phyloP scores from a whole-genome alignment of 805 yeast genomes.

The Torulaspora delbrueckii region DNA sequence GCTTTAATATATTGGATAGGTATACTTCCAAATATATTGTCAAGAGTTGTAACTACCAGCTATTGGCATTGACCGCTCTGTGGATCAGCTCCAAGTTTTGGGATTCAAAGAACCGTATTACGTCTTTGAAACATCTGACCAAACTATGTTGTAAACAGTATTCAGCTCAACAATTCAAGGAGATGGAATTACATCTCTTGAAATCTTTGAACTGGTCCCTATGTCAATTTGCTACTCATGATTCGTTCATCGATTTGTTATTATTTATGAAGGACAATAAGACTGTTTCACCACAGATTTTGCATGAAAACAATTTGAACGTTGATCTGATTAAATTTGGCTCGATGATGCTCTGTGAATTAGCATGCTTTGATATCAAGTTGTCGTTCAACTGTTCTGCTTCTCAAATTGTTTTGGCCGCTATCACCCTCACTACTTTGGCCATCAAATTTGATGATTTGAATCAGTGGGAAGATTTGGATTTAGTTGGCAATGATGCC shows the following conservation, averaged over 20 bases:
- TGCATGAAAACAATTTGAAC: constrained; percentile 18
- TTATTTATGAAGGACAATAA: constrained; percentile 28
- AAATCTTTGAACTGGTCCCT: constrained; percentile 62
- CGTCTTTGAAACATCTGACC: constrained; percentile 47
- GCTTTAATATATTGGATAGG: constrained; percentile 73
- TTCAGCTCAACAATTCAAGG: constrained; percentile 51
- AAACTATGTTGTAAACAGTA: constrained; percentile 56
- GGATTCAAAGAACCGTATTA: constrained; percentile 63
- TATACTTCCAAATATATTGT: constrained; percentile 80
- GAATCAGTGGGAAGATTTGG: constrained; percentile 20
- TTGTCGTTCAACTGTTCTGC: constrained; percentile 48
- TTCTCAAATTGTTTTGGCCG: constrained; percentile 47
- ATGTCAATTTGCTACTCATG: constrained; percentile 53
- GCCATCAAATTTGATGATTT: constrained; percentile 37
- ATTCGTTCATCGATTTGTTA: constrained; percentile 55
- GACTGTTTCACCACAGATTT: constrained; percentile 9
- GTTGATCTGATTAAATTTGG: constrained; percentile 49
- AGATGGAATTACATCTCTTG: constrained; percentile 65
- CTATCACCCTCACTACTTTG: constrained; percentile 43
- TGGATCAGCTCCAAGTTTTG: constrained; percentile 84
- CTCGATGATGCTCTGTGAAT: constrained; percentile 59
- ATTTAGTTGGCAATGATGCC: constrained; percentile 25
- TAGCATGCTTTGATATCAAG: constrained; percentile 57
- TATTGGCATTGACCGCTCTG: constrained; percentile 78
- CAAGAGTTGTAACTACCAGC: constrained; percentile 75